phyloP scores from a whole-genome alignment of 805 yeast genomes.

The Metschnikowia sp. region DNA sequence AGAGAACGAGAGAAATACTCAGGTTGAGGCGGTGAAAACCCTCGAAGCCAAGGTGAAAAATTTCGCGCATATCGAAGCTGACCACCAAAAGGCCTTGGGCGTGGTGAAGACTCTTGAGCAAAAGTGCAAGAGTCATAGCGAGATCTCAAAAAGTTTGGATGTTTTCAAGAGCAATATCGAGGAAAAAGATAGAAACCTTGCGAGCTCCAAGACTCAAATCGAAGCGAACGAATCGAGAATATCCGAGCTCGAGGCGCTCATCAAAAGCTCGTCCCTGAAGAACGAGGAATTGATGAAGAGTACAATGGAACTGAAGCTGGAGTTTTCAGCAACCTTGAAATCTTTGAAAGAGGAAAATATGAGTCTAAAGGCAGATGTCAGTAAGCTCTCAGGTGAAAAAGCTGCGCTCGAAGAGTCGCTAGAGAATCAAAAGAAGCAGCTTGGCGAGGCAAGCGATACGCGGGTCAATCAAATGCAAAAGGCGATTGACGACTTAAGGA shows the following conservation, averaged over 20 bases:
- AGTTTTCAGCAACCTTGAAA: neutral
- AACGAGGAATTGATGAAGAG: neutral
- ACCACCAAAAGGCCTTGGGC: conserved; percentile 2
- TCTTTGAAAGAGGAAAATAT: conserved; percentile 1
- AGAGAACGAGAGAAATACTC: conserved; percentile 21
- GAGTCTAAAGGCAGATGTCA: neutral
- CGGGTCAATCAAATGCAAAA: conserved; percentile 1
- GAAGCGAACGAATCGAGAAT: neutral
- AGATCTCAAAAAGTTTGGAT: neutral
- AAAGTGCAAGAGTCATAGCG: conserved; percentile 4
- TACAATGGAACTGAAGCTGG: neutral
- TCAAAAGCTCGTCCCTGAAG: neutral
- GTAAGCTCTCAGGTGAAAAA: neutral
- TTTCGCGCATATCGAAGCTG: neutral
- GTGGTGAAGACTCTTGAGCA: conserved; percentile 4
- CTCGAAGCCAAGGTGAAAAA: conserved; percentile 2
- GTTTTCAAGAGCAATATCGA: conserved; percentile 1
- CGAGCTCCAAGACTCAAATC: neutral
- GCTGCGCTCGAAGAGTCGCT: conserved; percentile 1
- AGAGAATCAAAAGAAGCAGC: neutral
- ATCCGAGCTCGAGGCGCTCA: conserved; percentile 1
- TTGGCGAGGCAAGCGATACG: conserved; percentile 21
- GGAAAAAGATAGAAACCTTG: neutral
- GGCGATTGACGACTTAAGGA: neutral
- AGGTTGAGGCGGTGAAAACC: neutral